phyloP scores from a whole-genome alignment of 225 moss, liverwort and hornwort genomes.

The Sphagnum tenellum region DNA sequence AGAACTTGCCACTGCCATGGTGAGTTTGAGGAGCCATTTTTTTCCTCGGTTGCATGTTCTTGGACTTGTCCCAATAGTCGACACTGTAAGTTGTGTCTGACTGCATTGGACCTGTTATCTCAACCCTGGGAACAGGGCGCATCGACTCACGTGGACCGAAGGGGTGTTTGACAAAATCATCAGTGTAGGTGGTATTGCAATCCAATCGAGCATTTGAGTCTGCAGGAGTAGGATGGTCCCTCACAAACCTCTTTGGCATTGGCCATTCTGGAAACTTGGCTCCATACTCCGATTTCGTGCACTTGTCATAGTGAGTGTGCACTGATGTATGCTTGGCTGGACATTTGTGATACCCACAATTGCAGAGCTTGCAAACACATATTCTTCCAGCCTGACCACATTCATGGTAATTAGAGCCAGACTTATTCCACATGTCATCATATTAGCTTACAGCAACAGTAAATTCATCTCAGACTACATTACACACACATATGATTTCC shows the following conservation, averaged over 20 bases:
- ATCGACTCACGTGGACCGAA: slow-evolving; percentile 12
- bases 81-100: slow-evolving; percentile 38
- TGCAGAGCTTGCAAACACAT: slow-evolving; percentile 48
- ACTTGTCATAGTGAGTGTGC: slow-evolving; percentile 18
- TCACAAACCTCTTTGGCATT: slow-evolving; percentile 13
- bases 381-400: slow-evolving; percentile 14
- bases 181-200: slow-evolving; percentile 27
- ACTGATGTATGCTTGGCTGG: slow-evolving; percentile 46
- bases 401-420: neutral
- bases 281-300: slow-evolving; percentile 25
- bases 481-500: too few relatives aligned
- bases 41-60: slow-evolving; percentile 8
- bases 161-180: slow-evolving; percentile 31
- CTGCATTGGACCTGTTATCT: slow-evolving; percentile 4
- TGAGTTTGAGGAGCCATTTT: slow-evolving; percentile 5
- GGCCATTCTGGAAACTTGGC: slow-evolving; percentile 47
- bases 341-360: slow-evolving; percentile 47
- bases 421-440: too few relatives aligned
- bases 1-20: slow-evolving; percentile 10
- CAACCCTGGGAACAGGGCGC: neutral
- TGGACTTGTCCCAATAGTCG: slow-evolving; percentile 26
- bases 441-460: too few relatives aligned
- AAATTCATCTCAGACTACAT: too few relatives aligned
- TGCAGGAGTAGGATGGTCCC: neutral
- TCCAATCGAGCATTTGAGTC: slow-evolving; percentile 11